Conservation (phyloP, 345 rosid species). For the Rubroshorea leprosula region DNA sequence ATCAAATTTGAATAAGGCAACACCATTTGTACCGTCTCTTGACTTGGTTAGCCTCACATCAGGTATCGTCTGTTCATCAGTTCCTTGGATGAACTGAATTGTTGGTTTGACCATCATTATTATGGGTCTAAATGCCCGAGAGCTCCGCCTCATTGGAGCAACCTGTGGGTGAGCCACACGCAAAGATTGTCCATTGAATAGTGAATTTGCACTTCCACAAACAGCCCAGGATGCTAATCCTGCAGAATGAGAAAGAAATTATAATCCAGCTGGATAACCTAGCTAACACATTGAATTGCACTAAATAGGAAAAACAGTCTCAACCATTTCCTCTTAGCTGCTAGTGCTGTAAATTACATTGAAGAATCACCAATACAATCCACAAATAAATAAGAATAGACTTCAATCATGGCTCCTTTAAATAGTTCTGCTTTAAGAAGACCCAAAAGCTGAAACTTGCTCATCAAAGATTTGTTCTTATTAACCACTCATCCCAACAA, state of each 20-base stretch:
- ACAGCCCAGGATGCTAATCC: conserved; percentile 39
- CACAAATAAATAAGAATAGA: background rate
- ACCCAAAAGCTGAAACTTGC: background rate
- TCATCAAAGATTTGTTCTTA: background rate
- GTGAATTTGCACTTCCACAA: conserved; percentile 32
- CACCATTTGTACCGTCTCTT: conserved; percentile 75
- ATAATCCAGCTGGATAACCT: background rate
- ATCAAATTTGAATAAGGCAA: conserved; percentile 72
- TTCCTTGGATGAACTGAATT: conserved; percentile 86
- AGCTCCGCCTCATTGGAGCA: conserved; percentile 19
- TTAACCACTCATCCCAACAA: background rate
- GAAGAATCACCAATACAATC: background rate
- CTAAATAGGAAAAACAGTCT: background rate
- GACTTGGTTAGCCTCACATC: conserved; percentile 85
- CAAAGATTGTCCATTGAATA: conserved; percentile 46
- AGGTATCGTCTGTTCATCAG: conserved; percentile 80
- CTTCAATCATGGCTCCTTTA: background rate
- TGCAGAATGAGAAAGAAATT: conserved; percentile 18
- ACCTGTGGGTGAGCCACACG: conserved; percentile 16
- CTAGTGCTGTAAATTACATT: background rate
- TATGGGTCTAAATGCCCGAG: conserved; percentile 17
- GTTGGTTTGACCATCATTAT: conserved; percentile 71
- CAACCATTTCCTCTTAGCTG: background rate
- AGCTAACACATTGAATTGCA: background rate
- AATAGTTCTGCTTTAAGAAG: no score